These are phyloP conservation scores for Rosa chinensis DNA, from an alignment of 306 rosid species.

Conservation along the genomic window DNA sequence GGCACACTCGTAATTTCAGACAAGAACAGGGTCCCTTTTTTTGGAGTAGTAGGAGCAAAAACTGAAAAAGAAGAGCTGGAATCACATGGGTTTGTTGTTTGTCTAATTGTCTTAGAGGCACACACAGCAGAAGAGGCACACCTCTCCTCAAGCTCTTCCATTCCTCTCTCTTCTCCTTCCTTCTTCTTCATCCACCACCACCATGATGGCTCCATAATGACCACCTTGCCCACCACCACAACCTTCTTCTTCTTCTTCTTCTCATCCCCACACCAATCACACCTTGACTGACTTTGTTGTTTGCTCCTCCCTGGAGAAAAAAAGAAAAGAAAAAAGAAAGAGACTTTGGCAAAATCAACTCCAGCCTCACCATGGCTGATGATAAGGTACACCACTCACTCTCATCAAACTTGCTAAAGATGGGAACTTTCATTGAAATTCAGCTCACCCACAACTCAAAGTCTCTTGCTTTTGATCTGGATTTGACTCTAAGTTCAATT, in stretches of 20 bases:
- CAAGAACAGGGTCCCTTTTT: conserved; percentile 10
- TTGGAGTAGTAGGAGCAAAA: conserved; percentile 9
- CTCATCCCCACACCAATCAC: conserved; percentile 13
- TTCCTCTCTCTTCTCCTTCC: background rate
- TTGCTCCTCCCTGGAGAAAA: background rate
- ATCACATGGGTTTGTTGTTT: conserved; percentile 91
- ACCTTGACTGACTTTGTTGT: background rate
- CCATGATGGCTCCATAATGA: conserved; percentile 8
- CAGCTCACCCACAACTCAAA: background rate
- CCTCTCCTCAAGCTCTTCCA: conserved; percentile 38
- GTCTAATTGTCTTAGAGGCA: conserved; percentile 34
- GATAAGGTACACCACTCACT: conserved; percentile 59
- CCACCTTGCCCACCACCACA: conserved; percentile 22
- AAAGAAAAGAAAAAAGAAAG: background rate
- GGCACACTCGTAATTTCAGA: background rate
- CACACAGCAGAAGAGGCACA: background rate
- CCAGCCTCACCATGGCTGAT: conserved; percentile 63
- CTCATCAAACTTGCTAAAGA: conserved; percentile 20
- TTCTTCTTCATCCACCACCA: conserved; percentile 21
- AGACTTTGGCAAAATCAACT: background rate
- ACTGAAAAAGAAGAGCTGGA: conserved; percentile 53
- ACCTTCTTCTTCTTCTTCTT: conserved; percentile 28
- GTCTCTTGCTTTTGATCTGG: conserved; percentile 9
- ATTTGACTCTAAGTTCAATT: background rate
- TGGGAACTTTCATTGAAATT: background rate